Base-by-base conservation (phyloP, 1,284 basidiomycete genomes). In the Austroboletus olivaceoglutinosus region DNA sequence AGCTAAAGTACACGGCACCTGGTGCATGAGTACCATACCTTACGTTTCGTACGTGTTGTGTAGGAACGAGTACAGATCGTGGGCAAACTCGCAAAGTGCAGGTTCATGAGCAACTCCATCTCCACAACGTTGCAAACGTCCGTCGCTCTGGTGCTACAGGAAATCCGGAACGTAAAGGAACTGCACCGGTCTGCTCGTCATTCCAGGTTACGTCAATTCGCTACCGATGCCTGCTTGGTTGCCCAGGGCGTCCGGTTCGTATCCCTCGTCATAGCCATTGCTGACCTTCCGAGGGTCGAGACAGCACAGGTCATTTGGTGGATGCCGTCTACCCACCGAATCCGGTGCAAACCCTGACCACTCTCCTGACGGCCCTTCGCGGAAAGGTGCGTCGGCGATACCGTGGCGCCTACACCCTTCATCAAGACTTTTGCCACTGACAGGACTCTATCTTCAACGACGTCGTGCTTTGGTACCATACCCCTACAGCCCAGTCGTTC, bases 1-100 rank as follows among this genome's bases (percentile, higher is more conserved):
- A 64, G n/a, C 66, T 83, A 64, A 76, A 70, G 58, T 85, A 85
- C 54, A 58, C 58, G 10, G 76, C 80, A 11, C 75, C 73, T 33
- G 78, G 82, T 2, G 81, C 82, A 47, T 84, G 64, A 72, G 29
- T 21, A 25, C 13, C 15, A 7, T 27, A 27, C 13, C 15, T 13
- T 27, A 27, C 12, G 27, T 27, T 27, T 27, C 10, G 10, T n/a
- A n/a, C n/a, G n/a, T 27, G 27, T 27, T 11, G 27, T 27, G 27
- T 27, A 27, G n/a, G n/a, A n/a, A n/a, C n/a, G n/a, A n/a, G n/a
- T n/a, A n/a, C n/a, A n/a, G 10, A 27, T 27, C 27, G 27, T 27
- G 27, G 27, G 27, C 27, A 27, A 27, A 11, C 10, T 27, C n/a
- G n/a, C n/a, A n/a, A n/a, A n/a, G 12, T 8, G 23, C 10, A 25